These are phyloP conservation scores for Pestalotiopsis sp. DNA, from an alignment of 2,329 filamentous ascomycete genomes.

Conservation along the genomic window DNA sequence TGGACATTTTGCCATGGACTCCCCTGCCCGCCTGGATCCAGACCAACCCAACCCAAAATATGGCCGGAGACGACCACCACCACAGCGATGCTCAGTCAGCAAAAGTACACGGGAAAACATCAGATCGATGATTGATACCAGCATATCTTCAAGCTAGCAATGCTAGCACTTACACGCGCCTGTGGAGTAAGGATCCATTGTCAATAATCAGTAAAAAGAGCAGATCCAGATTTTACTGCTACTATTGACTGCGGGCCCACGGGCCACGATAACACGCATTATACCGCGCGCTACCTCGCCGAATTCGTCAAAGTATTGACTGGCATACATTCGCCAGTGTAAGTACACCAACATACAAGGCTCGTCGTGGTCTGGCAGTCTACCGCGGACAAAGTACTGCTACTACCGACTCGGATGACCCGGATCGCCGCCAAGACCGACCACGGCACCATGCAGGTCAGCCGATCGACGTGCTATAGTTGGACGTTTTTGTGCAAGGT, in stretches of 20 bases:
- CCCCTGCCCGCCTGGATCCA: not conserved
- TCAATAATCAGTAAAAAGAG: not conserved
- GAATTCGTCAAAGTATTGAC: not conserved
- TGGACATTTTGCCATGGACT: not conserved
- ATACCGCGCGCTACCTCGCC: not conserved
- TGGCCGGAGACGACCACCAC: not conserved
- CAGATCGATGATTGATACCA: not conserved
- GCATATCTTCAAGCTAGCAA: not conserved
- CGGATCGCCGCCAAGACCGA: constrained; percentile 1
- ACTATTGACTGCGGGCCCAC: not conserved
- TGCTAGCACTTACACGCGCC: not conserved
- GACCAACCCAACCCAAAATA: not conserved
- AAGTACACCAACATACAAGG: not conserved
- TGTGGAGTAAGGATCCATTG: not conserved
- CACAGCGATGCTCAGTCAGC: not conserved
- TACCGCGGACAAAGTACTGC: not conserved
- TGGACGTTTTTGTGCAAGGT: not conserved
- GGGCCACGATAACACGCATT: not conserved
- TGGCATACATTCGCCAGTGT: not conserved
- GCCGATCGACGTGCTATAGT: not conserved
- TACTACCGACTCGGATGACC: not conserved
- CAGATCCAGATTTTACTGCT: not conserved
- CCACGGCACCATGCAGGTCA: not conserved
- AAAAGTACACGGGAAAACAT: not conserved
- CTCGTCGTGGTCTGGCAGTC: not conserved